Base-by-base conservation (phyloP, 2,329 filamentous ascomycete species). In the Diaporthe sp. region DNA sequence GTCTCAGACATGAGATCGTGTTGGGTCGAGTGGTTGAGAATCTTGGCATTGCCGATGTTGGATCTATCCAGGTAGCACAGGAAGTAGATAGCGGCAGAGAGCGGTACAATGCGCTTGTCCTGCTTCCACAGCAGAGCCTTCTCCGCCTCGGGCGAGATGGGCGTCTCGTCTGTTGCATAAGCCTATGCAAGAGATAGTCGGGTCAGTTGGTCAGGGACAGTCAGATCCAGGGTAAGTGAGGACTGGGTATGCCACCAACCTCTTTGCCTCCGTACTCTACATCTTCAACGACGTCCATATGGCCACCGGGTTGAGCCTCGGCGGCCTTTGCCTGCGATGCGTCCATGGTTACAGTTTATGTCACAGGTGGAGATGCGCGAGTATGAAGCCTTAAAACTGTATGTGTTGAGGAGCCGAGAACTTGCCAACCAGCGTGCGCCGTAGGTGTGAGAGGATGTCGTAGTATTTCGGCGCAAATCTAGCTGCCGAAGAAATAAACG, bases 1-100 rank as follows among this genome's bases (percentile, higher is more conserved):
- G 91, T 91, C 78, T 90, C 86, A 17, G 86, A 84, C 42, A 93
- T 86, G 72, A 94, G 86, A 81, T 92, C 90, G 79, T 93, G 83
- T 50, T 86, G 81, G 0, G 87, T 88, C 10, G 88, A 86, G 27
- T 86, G 82, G 78, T 93, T 92, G 75, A 93, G 84, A 19, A 92
- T 89, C 82, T 90, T 92, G 55, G 91, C 90, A 80, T 92, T 92
- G 76, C 90, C 90, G 70, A 93, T 92, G 80, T 90, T 90, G 22
- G 86, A 87, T 19, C 87, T 82, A 78, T 91, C 89, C n/a, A 91
- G 82, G 76, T 89, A 90, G 78, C 87, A 89, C 19, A 91, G 83
- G 22, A 91, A 83, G 78, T 90, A 90, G 39, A 90, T 88, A 42
- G 81, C 81, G 19, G 88, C 87, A 25, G 85, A 86, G n/a, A 90